Percentiles rank a stretch among this genome's conserved stretches.
Evolutionary conservation across 164 flowering plant genomes (phyloP).

Genomic region (Berberis thunbergii): DNA sequence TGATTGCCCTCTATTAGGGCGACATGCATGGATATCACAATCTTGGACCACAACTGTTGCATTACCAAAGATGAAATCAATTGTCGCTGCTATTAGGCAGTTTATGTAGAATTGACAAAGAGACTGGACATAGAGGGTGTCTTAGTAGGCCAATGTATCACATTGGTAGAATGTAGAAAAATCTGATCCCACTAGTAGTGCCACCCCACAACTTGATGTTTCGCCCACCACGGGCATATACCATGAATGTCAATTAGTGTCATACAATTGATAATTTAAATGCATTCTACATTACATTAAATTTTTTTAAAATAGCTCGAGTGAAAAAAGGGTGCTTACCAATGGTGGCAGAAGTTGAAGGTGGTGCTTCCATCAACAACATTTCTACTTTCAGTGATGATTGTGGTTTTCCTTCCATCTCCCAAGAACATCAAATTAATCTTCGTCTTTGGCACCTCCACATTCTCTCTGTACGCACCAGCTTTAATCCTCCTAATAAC

Average conservation of each 20-base stretch:
- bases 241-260: not conserved
- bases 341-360: conserved; percentile 83
- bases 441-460: conserved; percentile 71
- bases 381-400: conserved; percentile 67
- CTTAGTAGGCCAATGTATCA: conserved; percentile 69
- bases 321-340: conserved; percentile 34
- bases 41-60: conserved; percentile 54
- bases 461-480: conserved; percentile 79
- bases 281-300: too few relatives aligned
- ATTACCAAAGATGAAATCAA: conserved; percentile 84
- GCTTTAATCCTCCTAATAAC: conserved; percentile 70
- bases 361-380: conserved; percentile 88
- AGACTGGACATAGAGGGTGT: conserved; percentile 76
- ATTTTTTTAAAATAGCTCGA: too few relatives aligned
- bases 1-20: conserved; percentile 45
- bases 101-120: conserved; percentile 63
- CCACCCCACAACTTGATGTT: conserved; percentile 71
- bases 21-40: conserved; percentile 68
- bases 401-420: conserved; percentile 68
- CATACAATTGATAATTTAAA: too few relatives aligned
- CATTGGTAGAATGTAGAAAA: conserved; percentile 72
- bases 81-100: conserved; percentile 55
- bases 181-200: conserved; percentile 70
- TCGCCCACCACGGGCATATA: conserved; percentile 69
- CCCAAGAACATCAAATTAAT: conserved; percentile 74